These are phyloP conservation scores for Oryza brachyantha DNA, from an alignment of 176 grass and related monocot genomes.

Conservation along the genomic window DNA sequence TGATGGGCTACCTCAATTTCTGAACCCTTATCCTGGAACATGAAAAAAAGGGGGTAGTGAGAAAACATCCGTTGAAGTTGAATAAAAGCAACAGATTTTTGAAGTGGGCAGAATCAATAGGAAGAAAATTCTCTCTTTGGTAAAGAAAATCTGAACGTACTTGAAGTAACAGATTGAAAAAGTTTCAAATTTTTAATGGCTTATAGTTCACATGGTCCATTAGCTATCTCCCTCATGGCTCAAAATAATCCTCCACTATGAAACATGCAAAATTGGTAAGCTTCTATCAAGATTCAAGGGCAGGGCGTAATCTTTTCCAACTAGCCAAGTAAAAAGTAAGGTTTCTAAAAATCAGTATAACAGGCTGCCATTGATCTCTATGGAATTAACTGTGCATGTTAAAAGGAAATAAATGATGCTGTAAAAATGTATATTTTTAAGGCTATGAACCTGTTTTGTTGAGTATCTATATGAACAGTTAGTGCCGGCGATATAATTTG, in stretches of 20 bases:
- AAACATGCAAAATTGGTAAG: not conserved
- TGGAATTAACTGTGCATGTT: not conserved
- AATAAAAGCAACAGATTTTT: not conserved
- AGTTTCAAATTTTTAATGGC: not conserved
- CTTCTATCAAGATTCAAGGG: not conserved
- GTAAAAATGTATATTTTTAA: not conserved
- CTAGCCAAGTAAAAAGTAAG: not conserved
- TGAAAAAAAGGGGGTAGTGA: slow-evolving; percentile 40
- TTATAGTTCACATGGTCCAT: not conserved
- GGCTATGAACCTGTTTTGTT: not conserved
- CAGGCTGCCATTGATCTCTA: not conserved
- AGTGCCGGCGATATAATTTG: not conserved
- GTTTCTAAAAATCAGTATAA: not conserved
- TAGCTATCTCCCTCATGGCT: not conserved
- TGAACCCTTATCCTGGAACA: slow-evolving; percentile 64
- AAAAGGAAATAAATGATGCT: not conserved
- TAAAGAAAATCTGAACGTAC: slow-evolving; percentile 15
- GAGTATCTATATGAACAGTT: not conserved
- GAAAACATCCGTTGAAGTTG: not conserved
- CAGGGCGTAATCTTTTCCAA: not conserved
- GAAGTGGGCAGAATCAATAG: slow-evolving; percentile 8
- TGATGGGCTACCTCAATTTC: slow-evolving; percentile 36
- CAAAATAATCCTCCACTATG: not conserved
- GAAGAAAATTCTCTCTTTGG: not conserved
- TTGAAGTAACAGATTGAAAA: not conserved